Base-by-base conservation (phyloP, 2,329 filamentous ascomycete genomes). In the Claviceps paspali region DNA sequence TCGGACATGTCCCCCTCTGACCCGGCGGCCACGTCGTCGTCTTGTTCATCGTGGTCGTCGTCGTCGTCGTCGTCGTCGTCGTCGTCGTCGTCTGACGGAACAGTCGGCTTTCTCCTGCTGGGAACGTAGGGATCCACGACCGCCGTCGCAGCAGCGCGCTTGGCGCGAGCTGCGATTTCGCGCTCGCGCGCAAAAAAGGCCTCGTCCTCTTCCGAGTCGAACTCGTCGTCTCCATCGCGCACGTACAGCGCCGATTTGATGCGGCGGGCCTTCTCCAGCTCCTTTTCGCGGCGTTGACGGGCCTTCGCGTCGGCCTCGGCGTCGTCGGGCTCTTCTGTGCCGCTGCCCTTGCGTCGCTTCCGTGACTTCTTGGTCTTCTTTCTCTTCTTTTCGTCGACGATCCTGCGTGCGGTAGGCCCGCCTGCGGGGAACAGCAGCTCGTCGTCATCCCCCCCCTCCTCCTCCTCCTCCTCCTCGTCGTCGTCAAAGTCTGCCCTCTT, bases 211-310 rank as follows among this genome's bases (percentile, higher is more conserved):
- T 86, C 84, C 24, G 71, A 76, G 50, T 94, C 85, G n/a, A 72
- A 79, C 47, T 94, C 86, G 37, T 96, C 91, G 52, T 96, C 91
- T 46, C 81, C 85, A 27, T 79, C 77, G 40, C 80, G 73, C 35
- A 98, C 81, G 49, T 77, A 88, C 28, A 88, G 60, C 18, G 79
- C 77, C 49, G 82, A 92, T 65, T 95, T 96, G 60, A 91, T 81
- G 52, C 80, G 82, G 23, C 67, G 65, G 34, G 76, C 69, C 57
- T 86, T 86, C 50, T 87, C 84, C n/a, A 73, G 62, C 46, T 93
- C 78, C 46, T 73, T 79, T 36, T 77, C 66, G 38, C 73, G 68
- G 27, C 79, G 68, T 38, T 67, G 70, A 10, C 68, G 67, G 10
- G 76, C 75, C 39, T 70, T 71, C 45, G 73, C 75, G 23, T 77